Conservation (phyloP, 768 basidiomycete genomes). For the Austroboletus festivus region DNA sequence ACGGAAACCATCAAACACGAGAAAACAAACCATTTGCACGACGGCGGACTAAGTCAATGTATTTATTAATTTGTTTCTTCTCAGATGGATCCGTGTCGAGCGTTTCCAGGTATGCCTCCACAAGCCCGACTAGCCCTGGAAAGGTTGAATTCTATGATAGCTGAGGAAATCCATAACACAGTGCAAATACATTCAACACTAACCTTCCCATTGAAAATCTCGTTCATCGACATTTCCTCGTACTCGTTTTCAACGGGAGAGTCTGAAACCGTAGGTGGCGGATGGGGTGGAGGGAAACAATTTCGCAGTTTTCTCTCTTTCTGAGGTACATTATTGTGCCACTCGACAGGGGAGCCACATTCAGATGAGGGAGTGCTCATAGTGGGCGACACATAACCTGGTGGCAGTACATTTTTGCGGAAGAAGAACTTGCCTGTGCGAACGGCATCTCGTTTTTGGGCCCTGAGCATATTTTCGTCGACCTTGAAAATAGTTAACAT, state of each 20-base stretch:
- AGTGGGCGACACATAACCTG: slow-evolving; percentile 35
- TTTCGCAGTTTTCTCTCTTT: slow-evolving; percentile 71
- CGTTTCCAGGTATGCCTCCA: slow-evolving; percentile 82
- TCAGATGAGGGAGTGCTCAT: slow-evolving; percentile 48
- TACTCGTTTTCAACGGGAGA: slow-evolving; percentile 75
- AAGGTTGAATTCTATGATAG: slow-evolving; percentile 54
- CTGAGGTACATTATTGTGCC: slow-evolving; percentile 30
- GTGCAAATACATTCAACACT: slow-evolving; percentile 12
- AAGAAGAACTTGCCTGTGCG: slow-evolving; percentile 80
- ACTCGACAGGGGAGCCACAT: slow-evolving; percentile 35
- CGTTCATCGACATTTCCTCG: slow-evolving; percentile 87
- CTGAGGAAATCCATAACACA: background rate
- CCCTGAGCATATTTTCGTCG: slow-evolving; percentile 92
- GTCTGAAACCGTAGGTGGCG: slow-evolving; percentile 50
- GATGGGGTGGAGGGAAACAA: slow-evolving; percentile 56
- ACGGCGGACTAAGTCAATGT: slow-evolving; percentile 73
- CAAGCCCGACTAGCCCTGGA: slow-evolving; percentile 78
- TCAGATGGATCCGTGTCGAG: slow-evolving; percentile 69
- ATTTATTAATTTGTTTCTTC: slow-evolving; percentile 62
- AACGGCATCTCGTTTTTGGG: slow-evolving; percentile 81
- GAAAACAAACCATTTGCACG: slow-evolving; percentile 70
- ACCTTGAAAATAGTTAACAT: slow-evolving; percentile 51
- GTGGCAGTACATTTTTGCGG: slow-evolving; percentile 78
- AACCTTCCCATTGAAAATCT: slow-evolving; percentile 94
- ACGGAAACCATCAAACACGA: background rate